Percentiles rank a stretch among this genome's conserved stretches.
Evolutionary conservation across 2,329 filamentous ascomycete species (phyloP).

Genomic region (Beauveria rudraprayagi): DNA sequence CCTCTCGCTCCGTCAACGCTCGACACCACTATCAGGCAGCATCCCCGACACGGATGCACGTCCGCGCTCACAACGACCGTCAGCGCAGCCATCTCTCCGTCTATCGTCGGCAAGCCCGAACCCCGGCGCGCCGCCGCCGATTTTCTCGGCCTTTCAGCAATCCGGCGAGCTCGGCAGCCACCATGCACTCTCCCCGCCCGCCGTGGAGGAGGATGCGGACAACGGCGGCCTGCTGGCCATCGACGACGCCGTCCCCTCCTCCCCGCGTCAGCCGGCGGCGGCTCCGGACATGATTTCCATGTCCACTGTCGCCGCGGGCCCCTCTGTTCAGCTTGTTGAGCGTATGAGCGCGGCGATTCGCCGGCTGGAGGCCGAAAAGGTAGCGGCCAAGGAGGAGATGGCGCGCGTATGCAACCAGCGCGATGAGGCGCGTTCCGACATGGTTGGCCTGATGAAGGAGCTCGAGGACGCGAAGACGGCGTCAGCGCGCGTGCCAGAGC

Average conservation of each 20-base stretch:
- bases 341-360: constrained; percentile 91
- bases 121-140: constrained; percentile 28
- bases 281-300: constrained; percentile 79
- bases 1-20: constrained; percentile 30
- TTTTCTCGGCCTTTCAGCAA: constrained; percentile 41
- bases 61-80: constrained; percentile 36
- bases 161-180: constrained; percentile 19
- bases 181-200: neutral
- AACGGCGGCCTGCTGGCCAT: constrained; percentile 34
- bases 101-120: constrained; percentile 27
- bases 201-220: neutral
- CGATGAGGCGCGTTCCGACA: constrained; percentile 84
- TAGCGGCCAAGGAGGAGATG: constrained; percentile 80
- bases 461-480: constrained; percentile 60
- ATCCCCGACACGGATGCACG: constrained; percentile 31
- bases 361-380: constrained; percentile 84
- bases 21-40: constrained; percentile 37
- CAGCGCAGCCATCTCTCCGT: constrained; percentile 33
- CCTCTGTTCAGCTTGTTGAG: constrained; percentile 90
- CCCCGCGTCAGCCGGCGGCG: constrained; percentile 44
- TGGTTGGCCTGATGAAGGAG: constrained; percentile 85
- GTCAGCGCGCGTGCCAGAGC: constrained; percentile 48
- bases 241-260: constrained; percentile 39
- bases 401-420: constrained; percentile 72
- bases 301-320: constrained; percentile 82